Conservation (phyloP, 306 rosid genomes). For the Morella rubra region DNA sequence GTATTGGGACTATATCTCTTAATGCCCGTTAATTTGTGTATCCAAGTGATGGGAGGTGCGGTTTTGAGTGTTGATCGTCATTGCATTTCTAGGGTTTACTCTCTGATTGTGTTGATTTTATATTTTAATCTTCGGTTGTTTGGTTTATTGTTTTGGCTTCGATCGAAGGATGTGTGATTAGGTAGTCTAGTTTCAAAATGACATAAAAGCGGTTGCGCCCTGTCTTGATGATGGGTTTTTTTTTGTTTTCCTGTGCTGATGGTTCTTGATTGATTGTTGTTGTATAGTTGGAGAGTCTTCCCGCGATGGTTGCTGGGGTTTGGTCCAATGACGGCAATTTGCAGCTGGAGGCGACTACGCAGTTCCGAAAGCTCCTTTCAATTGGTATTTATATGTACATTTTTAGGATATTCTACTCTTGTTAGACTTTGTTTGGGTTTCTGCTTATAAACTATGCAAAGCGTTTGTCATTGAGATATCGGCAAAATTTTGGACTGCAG, state of each 20-base stretch:
- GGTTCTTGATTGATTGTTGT: not conserved
- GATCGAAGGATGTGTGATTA: constrained; percentile 1
- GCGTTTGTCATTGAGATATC: not conserved
- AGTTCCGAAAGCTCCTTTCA: constrained; percentile 83
- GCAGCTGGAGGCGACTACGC: constrained; percentile 85
- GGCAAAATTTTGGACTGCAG: constrained; percentile 30
- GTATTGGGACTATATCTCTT: constrained; percentile 20
- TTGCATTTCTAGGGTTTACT: not conserved
- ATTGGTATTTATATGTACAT: constrained; percentile 45
- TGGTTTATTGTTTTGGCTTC: not conserved
- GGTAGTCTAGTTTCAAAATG: constrained; percentile 6
- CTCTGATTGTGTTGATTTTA: constrained; percentile 7
- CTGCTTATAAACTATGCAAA: not conserved
- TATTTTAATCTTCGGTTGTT: not conserved
- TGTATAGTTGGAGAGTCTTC: constrained; percentile 83
- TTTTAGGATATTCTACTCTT: not conserved
- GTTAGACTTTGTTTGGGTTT: not conserved
- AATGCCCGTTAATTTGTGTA: not conserved
- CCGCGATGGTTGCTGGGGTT: constrained; percentile 82
- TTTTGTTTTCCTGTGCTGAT: constrained; percentile 12
- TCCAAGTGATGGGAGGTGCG: constrained; percentile 3
- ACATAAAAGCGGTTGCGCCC: no score
- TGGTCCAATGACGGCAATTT: constrained; percentile 57
- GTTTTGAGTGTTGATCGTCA: constrained; percentile 26
- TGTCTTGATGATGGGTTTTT: not conserved